Percentiles rank a stretch among this genome's conserved stretches.
phyloP scores from a whole-genome alignment of 352 stramenopile species.

The Phytophthora pini region DNA sequence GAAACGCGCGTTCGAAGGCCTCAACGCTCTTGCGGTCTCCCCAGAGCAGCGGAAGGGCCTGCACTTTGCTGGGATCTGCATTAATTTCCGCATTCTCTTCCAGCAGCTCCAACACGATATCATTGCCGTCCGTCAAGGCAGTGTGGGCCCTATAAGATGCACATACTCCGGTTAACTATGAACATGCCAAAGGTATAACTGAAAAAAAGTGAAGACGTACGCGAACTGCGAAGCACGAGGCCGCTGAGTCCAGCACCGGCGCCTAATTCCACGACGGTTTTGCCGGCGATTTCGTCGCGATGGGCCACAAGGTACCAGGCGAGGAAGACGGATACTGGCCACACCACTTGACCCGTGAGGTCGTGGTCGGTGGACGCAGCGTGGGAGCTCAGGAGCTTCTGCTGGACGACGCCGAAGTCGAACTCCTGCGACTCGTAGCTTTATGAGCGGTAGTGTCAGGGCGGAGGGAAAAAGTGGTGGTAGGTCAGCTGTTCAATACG shows the following conservation, averaged over 20 bases:
- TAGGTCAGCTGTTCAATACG: too few species aligned
- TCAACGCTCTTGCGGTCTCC: slow-evolving; percentile 51
- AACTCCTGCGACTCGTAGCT: slow-evolving; percentile 63
- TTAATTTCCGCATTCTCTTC: slow-evolving; percentile 47
- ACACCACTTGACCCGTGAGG: slow-evolving; percentile 80
- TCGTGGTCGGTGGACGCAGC: slow-evolving; percentile 77
- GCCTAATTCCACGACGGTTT: slow-evolving; percentile 61
- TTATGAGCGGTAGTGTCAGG: not conserved
- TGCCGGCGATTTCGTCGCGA: slow-evolving; percentile 42
- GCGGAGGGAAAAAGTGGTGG: too few species aligned
- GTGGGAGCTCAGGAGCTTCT: slow-evolving; percentile 55
- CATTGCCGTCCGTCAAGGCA: slow-evolving; percentile 73
- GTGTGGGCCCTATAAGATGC: slow-evolving; percentile 45
- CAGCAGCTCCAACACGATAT: slow-evolving; percentile 72
- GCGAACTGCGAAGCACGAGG: slow-evolving; percentile 69
- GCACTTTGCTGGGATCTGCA: slow-evolving; percentile 40
- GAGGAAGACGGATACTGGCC: slow-evolving; percentile 71
- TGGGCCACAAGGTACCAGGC: slow-evolving; percentile 54
- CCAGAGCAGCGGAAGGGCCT: slow-evolving; percentile 54
- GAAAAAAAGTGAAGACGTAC: slow-evolving; percentile 31
- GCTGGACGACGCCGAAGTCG: slow-evolving; percentile 53
- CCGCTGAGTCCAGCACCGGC: slow-evolving; percentile 63
- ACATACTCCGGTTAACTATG: slow-evolving; percentile 6
- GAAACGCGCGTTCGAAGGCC: slow-evolving; percentile 55
- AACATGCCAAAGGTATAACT: slow-evolving; percentile 5